phyloP scores from a whole-genome alignment of 768 basidiomycete genomes.

The Nidula microcarpa region DNA sequence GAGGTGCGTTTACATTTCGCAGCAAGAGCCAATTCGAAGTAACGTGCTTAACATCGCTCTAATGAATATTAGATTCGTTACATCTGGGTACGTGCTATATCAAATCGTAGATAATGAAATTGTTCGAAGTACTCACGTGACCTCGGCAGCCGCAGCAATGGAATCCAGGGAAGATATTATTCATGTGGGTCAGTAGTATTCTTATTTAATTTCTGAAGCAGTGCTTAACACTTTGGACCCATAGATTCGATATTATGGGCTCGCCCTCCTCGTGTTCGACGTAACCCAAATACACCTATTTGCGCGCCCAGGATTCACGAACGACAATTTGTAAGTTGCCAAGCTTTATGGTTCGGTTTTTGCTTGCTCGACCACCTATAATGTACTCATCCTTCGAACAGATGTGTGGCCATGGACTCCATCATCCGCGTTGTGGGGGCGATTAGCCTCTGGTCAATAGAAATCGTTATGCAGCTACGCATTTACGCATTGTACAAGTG shows the following conservation, averaged over 20 bases:
- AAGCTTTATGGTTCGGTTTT: not conserved
- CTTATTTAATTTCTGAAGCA: not conserved
- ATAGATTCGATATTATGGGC: conserved; percentile 46
- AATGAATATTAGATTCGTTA: not conserved
- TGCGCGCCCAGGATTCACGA: conserved; percentile 30
- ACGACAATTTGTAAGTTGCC: conserved; percentile 26
- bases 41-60: not conserved
- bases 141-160: conserved; percentile 25
- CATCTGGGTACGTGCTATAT: conserved; percentile 29
- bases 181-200: conserved; percentile 29
- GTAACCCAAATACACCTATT: conserved; percentile 43
- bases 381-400: conserved; percentile 20
- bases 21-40: not conserved
- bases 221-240: not conserved
- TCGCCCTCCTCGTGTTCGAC: conserved; percentile 38
- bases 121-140: not conserved
- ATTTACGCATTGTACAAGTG: conserved; percentile 39
- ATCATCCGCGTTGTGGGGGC: conserved; percentile 39
- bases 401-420: conserved; percentile 42
- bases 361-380: no score
- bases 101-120: no score
- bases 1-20: conserved; percentile 14
- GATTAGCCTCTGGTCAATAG: conserved; percentile 43
- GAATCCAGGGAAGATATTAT: conserved; percentile 34
- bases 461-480: conserved; percentile 45